Evolutionary conservation across 768 basidiomycete species (phyloP).

Genomic region (Coprinopsis cinerea): DNA sequence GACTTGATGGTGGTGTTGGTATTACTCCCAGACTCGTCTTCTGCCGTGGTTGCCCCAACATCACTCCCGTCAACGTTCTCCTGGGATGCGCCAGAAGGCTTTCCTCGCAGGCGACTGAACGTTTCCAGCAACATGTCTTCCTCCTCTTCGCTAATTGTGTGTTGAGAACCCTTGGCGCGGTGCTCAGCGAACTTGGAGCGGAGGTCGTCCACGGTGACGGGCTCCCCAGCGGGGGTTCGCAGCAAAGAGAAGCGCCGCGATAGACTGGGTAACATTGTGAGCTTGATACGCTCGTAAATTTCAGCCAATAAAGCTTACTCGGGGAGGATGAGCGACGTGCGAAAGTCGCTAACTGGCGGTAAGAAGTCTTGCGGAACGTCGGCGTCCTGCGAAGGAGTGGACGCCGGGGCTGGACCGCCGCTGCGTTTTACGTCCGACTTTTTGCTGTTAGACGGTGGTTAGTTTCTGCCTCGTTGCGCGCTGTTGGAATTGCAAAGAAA

Average conservation of each 20-base stretch:
- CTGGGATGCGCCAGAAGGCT: slow-evolving; percentile 28
- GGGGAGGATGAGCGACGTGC: slow-evolving; percentile 80
- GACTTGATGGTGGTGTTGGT: slow-evolving; percentile 23
- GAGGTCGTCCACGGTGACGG: slow-evolving; percentile 60
- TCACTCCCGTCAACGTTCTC: slow-evolving; percentile 22
- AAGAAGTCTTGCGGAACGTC: slow-evolving; percentile 13
- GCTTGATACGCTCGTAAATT: slow-evolving; percentile 14
- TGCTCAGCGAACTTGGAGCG: slow-evolving; percentile 68
- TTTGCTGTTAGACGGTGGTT: slow-evolving; percentile 44
- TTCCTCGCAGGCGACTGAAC: slow-evolving; percentile 40
- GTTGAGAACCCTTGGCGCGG: slow-evolving; percentile 58
- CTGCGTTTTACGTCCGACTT: slow-evolving; percentile 64
- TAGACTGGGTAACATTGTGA: slow-evolving; percentile 43
- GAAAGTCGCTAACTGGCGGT: slow-evolving; percentile 70
- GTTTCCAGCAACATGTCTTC: slow-evolving; percentile 81
- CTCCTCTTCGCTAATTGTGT: slow-evolving; percentile 75
- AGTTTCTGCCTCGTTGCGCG: slow-evolving; percentile 5
- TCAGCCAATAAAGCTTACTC: slow-evolving; percentile 43
- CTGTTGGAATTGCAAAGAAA: slow-evolving; percentile 1
- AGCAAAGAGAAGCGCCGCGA: slow-evolving; percentile 79
- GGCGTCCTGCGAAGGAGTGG: slow-evolving; percentile 26
- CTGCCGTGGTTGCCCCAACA: slow-evolving; percentile 1
- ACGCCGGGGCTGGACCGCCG: slow-evolving; percentile 28
- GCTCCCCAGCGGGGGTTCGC: slow-evolving; percentile 60
- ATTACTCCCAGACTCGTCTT: slow-evolving; percentile 21